Conservation (phyloP, 2,329 filamentous ascomycete genomes). For the Sclerotinia glacialis region DNA sequence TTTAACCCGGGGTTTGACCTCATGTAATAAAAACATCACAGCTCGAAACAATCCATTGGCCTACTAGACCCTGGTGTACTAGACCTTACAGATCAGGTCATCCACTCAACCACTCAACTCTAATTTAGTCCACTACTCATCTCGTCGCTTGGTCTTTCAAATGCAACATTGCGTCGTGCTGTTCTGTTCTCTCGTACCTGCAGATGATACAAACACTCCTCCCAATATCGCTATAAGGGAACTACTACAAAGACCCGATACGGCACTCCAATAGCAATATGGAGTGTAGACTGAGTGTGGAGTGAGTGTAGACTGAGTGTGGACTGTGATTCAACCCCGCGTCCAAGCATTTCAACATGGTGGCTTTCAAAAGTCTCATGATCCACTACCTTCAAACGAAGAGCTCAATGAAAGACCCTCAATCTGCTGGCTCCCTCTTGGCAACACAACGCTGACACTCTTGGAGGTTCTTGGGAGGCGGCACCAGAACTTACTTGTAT, state of each 20-base stretch:
- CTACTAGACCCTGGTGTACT: no score
- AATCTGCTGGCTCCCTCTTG: constrained; percentile 1
- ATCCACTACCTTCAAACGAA: constrained; percentile 9
- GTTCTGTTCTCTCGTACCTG: background rate
- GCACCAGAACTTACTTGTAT: background rate
- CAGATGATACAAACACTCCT: background rate
- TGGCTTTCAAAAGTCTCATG: background rate
- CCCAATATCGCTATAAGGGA: background rate
- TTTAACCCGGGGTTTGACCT: background rate
- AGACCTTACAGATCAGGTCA: no score
- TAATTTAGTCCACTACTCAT: background rate
- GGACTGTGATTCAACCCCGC: background rate
- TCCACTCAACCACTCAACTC: background rate
- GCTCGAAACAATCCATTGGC: background rate
- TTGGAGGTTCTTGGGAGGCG: constrained; percentile 6
- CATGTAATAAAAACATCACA: background rate
- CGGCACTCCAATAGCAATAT: background rate
- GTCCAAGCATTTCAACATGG: background rate
- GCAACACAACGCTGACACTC: constrained; percentile 16
- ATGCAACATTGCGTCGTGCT: background rate
- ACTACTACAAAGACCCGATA: background rate
- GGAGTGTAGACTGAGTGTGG: no score
- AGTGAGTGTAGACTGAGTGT: no score
- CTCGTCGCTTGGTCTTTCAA: background rate
- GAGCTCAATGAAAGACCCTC: constrained; percentile 3